Evolutionary conservation across 73 alveolate species (phyloP), one percentile per base, ranked within the genome.

Genomic region (Blepharisma japonicum): DNA sequence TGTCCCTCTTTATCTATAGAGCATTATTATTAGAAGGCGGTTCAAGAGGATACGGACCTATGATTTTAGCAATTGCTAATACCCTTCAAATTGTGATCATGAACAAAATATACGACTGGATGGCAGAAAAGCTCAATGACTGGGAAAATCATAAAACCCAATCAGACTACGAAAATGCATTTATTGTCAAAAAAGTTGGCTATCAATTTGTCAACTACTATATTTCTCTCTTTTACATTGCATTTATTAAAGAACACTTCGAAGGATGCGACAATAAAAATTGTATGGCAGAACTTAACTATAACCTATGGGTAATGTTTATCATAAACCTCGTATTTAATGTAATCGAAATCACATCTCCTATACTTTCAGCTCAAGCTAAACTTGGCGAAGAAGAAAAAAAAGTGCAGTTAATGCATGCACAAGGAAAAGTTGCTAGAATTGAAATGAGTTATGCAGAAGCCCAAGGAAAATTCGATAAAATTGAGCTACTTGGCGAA

Each of bases 101-200:
- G 72, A 81, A 81, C 77, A 8, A 8, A 9, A 27, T 81, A 9
- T 81, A 77, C 56, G 45, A 32, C 18, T 5, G 7, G 39, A 6
- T 72, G 7, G 84, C 89, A 1, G 51, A 23, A 23, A 27, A 7
- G 20, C 14, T 81, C 50, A 81, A 80, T 20, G 68, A 81, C n/a
- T 81, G 76, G 71, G 89, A 81, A 55, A 81, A 81, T 56, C 84
- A 77, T 50, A 77, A 81, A 23, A 81, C 89, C 46, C 81, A 81
- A 27, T 50, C 85, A 20, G 55, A 53, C 46, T 81, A 51, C 50
- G 83, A 81, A 50, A 77, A 53, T 32, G 39, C 68, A 11, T 55
- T 81, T 5, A 77, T 77, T 48, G 68, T 53, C 18, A 81, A 81
- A 27, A 72, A 51, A 18, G 79, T 81, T 27, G 48, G 79, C 6